These are phyloP conservation scores for Aegilops umbellulata DNA, from an alignment of 176 grass and related monocot genomes.

Conservation along the genomic window DNA sequence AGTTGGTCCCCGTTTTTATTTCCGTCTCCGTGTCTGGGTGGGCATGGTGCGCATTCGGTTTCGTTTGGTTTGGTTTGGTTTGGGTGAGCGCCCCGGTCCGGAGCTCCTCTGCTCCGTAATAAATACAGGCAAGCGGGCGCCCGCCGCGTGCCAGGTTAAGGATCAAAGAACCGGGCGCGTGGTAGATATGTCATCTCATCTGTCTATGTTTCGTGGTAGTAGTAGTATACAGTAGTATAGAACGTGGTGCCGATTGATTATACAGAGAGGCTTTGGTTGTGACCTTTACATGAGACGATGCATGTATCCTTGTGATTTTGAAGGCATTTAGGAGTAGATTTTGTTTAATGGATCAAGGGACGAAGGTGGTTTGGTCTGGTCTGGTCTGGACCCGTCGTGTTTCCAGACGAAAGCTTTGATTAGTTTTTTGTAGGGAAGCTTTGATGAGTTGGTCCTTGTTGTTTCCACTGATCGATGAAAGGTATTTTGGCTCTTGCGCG, in stretches of 20 bases:
- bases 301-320: neutral
- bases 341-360: neutral
- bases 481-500: constrained; percentile 23
- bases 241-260: neutral
- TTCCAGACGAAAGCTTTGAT: neutral
- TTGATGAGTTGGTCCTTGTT: constrained; percentile 20
- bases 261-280: neutral
- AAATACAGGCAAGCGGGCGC: neutral
- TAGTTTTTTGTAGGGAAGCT: neutral
- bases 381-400: neutral
- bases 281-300: neutral
- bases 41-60: neutral
- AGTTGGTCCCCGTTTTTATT: neutral
- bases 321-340: neutral
- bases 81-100: neutral
- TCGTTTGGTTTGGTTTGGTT: neutral
- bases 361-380: neutral
- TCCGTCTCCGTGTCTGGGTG: neutral
- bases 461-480: constrained; percentile 18
- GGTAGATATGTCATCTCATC: neutral
- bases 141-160: neutral
- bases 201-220: too few relatives aligned
- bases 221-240: too few relatives aligned
- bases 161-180: neutral
- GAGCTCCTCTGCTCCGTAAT: neutral